These are phyloP conservation scores for Sextonia rubra DNA, from an alignment of 164 flowering plant genomes.

Conservation along the genomic window DNA sequence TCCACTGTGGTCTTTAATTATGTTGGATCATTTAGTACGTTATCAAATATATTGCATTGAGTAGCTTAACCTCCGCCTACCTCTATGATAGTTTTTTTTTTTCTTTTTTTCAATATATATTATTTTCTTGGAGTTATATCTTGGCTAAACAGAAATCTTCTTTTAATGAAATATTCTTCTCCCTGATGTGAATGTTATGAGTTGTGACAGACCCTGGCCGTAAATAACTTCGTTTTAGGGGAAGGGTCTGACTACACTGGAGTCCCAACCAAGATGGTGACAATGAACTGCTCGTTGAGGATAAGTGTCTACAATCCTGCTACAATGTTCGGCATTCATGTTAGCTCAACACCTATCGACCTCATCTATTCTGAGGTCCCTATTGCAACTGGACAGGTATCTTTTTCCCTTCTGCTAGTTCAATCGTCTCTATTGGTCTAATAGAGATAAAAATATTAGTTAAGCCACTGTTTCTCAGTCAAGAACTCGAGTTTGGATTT, in stretches of 20 bases:
- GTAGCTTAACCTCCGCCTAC: too few relatives aligned
- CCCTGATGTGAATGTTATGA: not conserved
- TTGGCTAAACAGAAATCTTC: not conserved
- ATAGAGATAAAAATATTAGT: too few relatives aligned
- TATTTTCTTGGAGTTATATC: not conserved
- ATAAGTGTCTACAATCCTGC: conserved; percentile 79
- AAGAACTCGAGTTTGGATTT: not conserved
- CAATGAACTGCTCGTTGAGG: conserved; percentile 65
- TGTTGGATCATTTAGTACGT: too few relatives aligned
- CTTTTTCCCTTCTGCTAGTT: not conserved
- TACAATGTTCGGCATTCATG: conserved; percentile 86
- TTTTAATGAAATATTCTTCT: not conserved
- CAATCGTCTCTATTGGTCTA: not conserved
- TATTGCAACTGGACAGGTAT: conserved; percentile 83
- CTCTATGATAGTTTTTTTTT: too few relatives aligned
- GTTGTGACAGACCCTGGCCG: conserved; percentile 59
- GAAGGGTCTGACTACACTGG: conserved; percentile 79
- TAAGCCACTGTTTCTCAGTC: not conserved
- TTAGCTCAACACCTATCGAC: conserved; percentile 59
- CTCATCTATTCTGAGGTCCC: conserved; percentile 68
- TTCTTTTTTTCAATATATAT: too few relatives aligned
- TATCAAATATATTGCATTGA: too few relatives aligned
- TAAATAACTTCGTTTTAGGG: conserved; percentile 55
- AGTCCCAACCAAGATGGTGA: conserved; percentile 81
- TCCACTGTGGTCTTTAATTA: too few relatives aligned